Base-by-base conservation (phyloP, 768 basidiomycete genomes). In the Cantharellus anzutake region DNA sequence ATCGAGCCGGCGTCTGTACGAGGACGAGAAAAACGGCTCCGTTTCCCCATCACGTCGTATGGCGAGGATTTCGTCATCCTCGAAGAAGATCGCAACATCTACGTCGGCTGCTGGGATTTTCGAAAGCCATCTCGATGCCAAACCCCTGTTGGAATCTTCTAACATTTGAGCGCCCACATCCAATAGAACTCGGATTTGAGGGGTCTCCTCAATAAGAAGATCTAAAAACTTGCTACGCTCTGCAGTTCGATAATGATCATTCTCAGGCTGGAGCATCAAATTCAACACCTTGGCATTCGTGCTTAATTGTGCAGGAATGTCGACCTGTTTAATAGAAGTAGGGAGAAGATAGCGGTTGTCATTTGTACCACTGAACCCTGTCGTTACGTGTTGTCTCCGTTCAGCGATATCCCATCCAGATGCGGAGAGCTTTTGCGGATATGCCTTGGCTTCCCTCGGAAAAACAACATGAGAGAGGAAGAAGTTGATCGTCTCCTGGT, bases 391-490 rank as follows among this genome's bases (percentile, higher is more conserved):
- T 5, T 39, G 37, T 52, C 70, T 75, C 2, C 59, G 60, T 56
- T 74, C 73, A 0, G 74, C 77, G 42, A 80, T 66, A 68, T 80
- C 79, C 79, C 78, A 80, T 0, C 73, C 72, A 2, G 74, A 76
- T 14, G 78, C 74, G 3, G 74, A 63, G 16, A 80, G 67, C 62
- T 76, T 79, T 5, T 63, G 59, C 1, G 71, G 71, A 61, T 78
- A 80, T 37, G 76, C 72, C 55, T 74, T 77, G 0, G 75, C 77
- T 51, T 74, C 72, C 40, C 71, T 74, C 3, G 78, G 78, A 60
- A 80, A 78, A 2, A 80, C 77, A 0, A 76, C 64, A 7, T 68
- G 64, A 0, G 72, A 64, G 14, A 80, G 67, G 65, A 68, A 80
- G 64, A 80, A 80, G 38, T 79, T 69, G 34, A 80, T 64, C 2